Evolutionary conservation across 495 filamentous ascomycete species (phyloP), one percentile per base, ranked within the genome.

Genomic region (Friedmanniomyces simplex): DNA sequence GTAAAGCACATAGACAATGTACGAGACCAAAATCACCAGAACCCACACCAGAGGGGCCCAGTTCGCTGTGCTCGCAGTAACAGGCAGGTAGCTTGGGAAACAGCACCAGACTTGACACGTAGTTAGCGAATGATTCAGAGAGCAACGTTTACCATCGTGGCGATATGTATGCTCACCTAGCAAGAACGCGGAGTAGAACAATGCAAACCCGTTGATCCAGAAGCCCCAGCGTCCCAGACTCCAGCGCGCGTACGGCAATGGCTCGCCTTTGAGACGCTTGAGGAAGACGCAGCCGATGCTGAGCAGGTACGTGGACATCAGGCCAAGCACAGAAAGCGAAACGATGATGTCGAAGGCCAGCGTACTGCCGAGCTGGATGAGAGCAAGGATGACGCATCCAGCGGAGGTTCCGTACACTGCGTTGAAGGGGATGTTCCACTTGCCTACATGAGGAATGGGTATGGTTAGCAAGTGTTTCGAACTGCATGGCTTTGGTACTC

Each of bases 281-380:
- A 58, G 43, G 16, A 68, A 39, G 7, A 74, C 55, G 47, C 69
- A 72, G 25, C 61, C 60, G 48, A 74, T 72, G 18, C 63, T 65
- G 39, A 74, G 60, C 22, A 68, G 63, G 59, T 73, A 73, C 0
- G 69, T 68, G 47, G 48, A 52, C 3, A 69, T 60, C 20, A 74
- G 66, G 24, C 62, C 68, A 16, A 64, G 51, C 6, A 49, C 26
- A 16, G 30, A 34, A 8, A 64, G 41, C 39, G 39, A 43, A 16
- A 43, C 39, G 18, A 43, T 43, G 39, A 43, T 43, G 18, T 43
- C 67, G 52, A 71, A 68, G 12, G 66, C 67, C 21, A 67, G 39
- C 4, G 58, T 63, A 5, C 52, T 58, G 52, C 69, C 69, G 32
- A 71, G 50, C 30, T 71, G 60, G 46, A 69, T 68, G 45, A 69